phyloP scores from a whole-genome alignment of 2,329 filamentous ascomycete species.

The Zasmidium angulare region DNA sequence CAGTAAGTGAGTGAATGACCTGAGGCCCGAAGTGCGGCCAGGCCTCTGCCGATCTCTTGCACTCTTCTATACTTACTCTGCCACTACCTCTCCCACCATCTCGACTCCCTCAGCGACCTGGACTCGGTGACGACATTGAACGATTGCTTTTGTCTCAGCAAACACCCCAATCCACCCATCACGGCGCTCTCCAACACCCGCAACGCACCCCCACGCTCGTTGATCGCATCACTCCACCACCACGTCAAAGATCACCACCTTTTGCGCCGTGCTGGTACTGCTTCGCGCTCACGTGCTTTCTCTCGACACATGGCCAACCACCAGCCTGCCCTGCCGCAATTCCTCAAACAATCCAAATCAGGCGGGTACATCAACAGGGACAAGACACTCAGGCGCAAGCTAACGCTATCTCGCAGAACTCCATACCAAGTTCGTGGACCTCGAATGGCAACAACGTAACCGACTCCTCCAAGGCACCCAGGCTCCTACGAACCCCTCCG shows the following conservation, averaged over 20 bases:
- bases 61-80: neutral
- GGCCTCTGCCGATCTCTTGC: neutral
- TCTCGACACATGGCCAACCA: conserved; percentile 19
- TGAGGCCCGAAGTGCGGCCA: neutral
- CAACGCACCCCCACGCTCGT: neutral
- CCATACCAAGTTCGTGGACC: conserved; percentile 59
- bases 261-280: neutral
- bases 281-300: conserved; percentile 15
- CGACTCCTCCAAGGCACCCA: conserved; percentile 51
- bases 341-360: conserved; percentile 51
- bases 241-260: neutral
- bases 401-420: conserved; percentile 48
- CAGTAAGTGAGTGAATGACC: neutral
- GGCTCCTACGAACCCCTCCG: conserved; percentile 33
- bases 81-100: neutral
- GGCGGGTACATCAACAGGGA: conserved; percentile 41
- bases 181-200: neutral
- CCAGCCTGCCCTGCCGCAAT: conserved; percentile 46
- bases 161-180: neutral
- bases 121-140: neutral
- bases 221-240: neutral
- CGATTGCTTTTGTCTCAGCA: neutral
- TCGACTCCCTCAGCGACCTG: neutral
- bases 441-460: conserved; percentile 60
- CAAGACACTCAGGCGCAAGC: conserved; percentile 4